Evolutionary conservation across 306 rosid genomes (phyloP), one percentile per base, ranked within the genome.

Genomic region (Amphicarpaea edgeworthii): DNA sequence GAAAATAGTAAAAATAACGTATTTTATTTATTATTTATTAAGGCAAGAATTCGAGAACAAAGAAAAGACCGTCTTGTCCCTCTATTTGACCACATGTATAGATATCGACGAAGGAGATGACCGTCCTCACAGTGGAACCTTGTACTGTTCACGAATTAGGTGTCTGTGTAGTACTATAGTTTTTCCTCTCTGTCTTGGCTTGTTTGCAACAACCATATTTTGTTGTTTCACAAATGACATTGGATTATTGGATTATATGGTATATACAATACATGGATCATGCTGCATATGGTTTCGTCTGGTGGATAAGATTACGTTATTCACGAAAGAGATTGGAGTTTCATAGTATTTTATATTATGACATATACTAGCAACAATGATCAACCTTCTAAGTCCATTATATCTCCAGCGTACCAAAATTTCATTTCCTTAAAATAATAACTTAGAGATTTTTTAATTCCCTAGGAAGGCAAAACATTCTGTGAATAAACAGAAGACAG

Each of bases 281-380:
- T n/a, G 30, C 47, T 62, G 8, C 40, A 23, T 30, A 37, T 46
- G 11, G 20, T 16, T 55, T 42, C 9, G 11, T 55, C 59, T 26
- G 7, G 20, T 28, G 58, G 55, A 34, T 34, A 70, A 70, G 72
- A 78, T 60, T 45, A 15, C 32, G 45, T 54, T 62, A 15, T 62
- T 64, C 71, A 80, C 21, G 47, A 66, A 66, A 42, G 46, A 73
- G 76, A 73, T 34, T 58, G 60, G 69, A 41, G 45, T 28, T 51
- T 23, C 16, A 41, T 54, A 50, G n/a, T n/a, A n/a, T n/a, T n/a
- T n/a, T 68, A 55, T 45, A 14, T 16, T 46, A 32, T 57, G 3
- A 20, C n/a, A n/a, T 21, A 23, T 40, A 23, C 46, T n/a, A n/a
- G n/a, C 11, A 10, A 16, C 15, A 11, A 12, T 7, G 23, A 21